Conservation (phyloP, 371 early-diverging fungal species). For the Gilbertella persicaria region DNA sequence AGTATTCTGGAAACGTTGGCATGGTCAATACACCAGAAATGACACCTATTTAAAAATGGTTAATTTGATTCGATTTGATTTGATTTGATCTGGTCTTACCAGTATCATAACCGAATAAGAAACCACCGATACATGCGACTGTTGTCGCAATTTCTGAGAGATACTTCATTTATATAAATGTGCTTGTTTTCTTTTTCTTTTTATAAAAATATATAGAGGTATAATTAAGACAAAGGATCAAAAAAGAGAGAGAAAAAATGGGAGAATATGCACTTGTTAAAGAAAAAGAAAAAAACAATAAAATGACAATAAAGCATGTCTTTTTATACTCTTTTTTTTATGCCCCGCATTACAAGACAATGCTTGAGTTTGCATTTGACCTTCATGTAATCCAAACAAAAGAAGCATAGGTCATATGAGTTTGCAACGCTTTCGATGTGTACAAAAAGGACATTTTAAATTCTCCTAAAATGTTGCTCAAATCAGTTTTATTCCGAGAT, state of each 20-base stretch:
- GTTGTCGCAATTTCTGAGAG: conserved; percentile 41
- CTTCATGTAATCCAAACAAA: not conserved
- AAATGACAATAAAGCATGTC: too few species aligned
- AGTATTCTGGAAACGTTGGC: conserved; percentile 41
- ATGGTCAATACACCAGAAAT: conserved; percentile 47
- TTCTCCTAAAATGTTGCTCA: not conserved
- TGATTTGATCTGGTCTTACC: conserved; percentile 24
- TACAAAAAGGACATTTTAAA: not conserved
- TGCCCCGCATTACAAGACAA: too few species aligned
- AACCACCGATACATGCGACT: conserved; percentile 49
- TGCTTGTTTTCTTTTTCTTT: too few species aligned
- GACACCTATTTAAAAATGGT: too few species aligned
- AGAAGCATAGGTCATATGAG: not conserved
- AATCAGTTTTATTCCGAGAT: not conserved
- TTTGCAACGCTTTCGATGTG: not conserved
- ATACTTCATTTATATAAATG: conserved; percentile 30
- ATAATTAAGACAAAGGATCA: too few species aligned
- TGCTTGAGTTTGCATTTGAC: too few species aligned
- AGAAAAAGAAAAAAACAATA: too few species aligned
- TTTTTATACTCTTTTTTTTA: too few species aligned
- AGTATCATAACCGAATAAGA: conserved; percentile 51
- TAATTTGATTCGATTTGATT: too few species aligned
- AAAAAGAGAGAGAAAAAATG: too few species aligned
- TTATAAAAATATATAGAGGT: too few species aligned
- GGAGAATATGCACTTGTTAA: too few species aligned